Evolutionary conservation across 2,329 filamentous ascomycete genomes (phyloP).

Genomic region (Blumeria hordei): DNA sequence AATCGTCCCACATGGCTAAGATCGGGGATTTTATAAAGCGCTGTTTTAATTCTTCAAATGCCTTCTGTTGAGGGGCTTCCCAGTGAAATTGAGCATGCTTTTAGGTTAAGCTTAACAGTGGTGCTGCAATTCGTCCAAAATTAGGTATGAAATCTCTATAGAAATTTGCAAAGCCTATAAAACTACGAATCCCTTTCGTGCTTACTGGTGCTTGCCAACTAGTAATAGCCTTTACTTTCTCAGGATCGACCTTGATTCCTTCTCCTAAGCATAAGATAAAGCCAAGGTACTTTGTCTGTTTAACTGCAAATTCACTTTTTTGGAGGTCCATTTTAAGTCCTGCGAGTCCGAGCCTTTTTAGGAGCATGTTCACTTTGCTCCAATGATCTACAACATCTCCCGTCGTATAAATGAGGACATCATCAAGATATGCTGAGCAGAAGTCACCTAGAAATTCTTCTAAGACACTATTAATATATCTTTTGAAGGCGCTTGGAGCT

Average conservation of each 20-base stretch:
- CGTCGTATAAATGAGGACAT: slow-evolving; percentile 1
- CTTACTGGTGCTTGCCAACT: too few species aligned
- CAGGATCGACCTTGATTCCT: too few species aligned
- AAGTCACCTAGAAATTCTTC: not conserved
- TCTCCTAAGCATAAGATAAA: not conserved
- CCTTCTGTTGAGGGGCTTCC: too few species aligned
- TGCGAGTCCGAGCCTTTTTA: not conserved
- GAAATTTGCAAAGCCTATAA: too few species aligned
- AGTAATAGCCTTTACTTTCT: too few species aligned
- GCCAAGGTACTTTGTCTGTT: not conserved
- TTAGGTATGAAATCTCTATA: not conserved
- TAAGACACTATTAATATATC: not conserved
- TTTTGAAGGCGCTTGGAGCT: not conserved
- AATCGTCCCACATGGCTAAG: too few species aligned
- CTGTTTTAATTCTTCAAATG: too few species aligned
- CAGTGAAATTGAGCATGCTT: too few species aligned
- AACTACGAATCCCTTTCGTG: too few species aligned
- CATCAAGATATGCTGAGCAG: slow-evolving; percentile 1
- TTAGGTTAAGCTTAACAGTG: too few species aligned
- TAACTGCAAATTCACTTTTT: not conserved
- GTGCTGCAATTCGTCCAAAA: not conserved
- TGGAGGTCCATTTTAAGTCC: not conserved
- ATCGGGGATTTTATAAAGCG: too few species aligned
- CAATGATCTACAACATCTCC: not conserved
- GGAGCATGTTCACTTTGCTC: not conserved